A percentile compares a stretch with the other conserved stretches of the same genome.
Conservation (phyloP, 805 yeast species). For the Nematodospora valgi region DNA sequence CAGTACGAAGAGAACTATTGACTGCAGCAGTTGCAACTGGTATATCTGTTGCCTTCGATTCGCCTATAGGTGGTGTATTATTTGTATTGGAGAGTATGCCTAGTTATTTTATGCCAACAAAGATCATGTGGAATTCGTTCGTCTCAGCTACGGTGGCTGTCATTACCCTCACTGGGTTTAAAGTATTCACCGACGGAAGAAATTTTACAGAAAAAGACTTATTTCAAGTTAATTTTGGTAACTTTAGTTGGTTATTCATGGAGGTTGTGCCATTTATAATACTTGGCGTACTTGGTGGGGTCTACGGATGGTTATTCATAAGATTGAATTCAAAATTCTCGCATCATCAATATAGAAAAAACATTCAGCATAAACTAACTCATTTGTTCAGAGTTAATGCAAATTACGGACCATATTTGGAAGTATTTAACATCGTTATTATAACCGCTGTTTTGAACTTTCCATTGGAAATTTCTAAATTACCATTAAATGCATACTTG, state of each 20-base stretch:
- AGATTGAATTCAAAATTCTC: conserved; percentile 38
- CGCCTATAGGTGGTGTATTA: conserved; percentile 90
- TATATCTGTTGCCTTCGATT: conserved; percentile 96
- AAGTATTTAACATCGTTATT: conserved; percentile 45
- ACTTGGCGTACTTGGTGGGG: conserved; percentile 69
- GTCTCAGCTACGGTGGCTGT: conserved; percentile 75
- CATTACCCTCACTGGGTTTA: conserved; percentile 47
- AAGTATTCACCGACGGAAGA: conserved; percentile 36
- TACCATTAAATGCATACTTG: conserved; percentile 55
- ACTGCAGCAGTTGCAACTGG: conserved; percentile 94
- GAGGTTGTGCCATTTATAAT: conserved; percentile 72
- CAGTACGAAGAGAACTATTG: conserved; percentile 59
- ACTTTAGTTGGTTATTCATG: conserved; percentile 66
- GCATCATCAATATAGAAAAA: conserved; percentile 29
- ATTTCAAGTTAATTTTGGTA: conserved; percentile 63
- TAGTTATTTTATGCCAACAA: conserved; percentile 58
- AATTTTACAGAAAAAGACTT: conserved; percentile 44
- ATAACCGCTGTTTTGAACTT: conserved; percentile 55
- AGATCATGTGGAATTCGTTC: conserved; percentile 79
- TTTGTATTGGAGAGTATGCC: conserved; percentile 71
- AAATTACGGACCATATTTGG: conserved; percentile 35
- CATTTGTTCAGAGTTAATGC: conserved; percentile 13
- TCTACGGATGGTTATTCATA: conserved; percentile 55
- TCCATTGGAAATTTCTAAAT: conserved; percentile 50
- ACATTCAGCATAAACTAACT: conserved; percentile 21